Base-by-base conservation (phyloP, 345 rosid genomes). In the Hibiscus tridactylites region DNA sequence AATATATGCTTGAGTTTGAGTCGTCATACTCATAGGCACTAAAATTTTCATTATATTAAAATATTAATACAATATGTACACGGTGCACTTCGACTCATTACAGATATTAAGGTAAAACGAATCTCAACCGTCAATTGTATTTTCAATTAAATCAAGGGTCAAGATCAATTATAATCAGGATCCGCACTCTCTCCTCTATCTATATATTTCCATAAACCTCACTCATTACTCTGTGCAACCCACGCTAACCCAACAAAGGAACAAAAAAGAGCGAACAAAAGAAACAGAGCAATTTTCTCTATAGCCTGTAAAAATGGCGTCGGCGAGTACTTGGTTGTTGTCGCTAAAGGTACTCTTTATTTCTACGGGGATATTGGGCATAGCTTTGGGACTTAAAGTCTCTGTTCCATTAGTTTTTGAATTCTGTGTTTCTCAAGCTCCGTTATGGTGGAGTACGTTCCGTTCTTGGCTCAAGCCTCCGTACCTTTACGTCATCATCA, bases 391-490 rank as follows among this genome's bases (percentile, higher is more conserved):
- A 9, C 54, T 73, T 44, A 65, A 65, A 52, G 39, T 39, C 57
- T 64, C 54, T 65, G 76, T 73, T 73, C 70, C 76, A 35, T 73
- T 63, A 24, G 39, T 65, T 21, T 21, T 73, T 39, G 63, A 64
- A 2, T 73, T 64, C 64, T 64, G 37, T n/a, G 39, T 64, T 54
- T 65, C 64, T 26, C 70, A 65, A 73, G 76, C 76, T 64, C 76
- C 76, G 52, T 31, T 56, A 15, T 17, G 58, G 8, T 73, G 71
- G 76, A 73, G 56, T 33, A 37, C 71, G 39, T 24, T 73, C 5
- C 26, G 52, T n/a, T 73, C 70, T 44, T 73, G 63, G 71, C 76
- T 73, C 42, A 56, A 37, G 71, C 76, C 76, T 56, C 76, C 76
- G 3, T 73, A 54, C 24, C 64, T 73, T 6, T 73, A 73, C 61